Evolutionary conservation across 805 yeast genomes (phyloP).

Genomic region (Metschnikowia santaceciliae): DNA sequence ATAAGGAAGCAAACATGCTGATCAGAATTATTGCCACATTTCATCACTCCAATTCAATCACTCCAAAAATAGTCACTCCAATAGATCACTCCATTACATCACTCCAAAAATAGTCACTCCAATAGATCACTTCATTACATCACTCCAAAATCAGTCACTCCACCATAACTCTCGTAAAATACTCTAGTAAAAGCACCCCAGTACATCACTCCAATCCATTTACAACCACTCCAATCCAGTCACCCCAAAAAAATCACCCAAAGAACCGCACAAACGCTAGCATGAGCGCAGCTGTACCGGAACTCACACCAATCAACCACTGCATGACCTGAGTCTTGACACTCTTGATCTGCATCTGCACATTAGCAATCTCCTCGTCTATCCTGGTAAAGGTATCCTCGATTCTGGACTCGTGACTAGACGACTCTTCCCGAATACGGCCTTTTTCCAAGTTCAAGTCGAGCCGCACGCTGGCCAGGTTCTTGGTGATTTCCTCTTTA

Average conservation of each 20-base stretch:
- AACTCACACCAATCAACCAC: constrained; percentile 97
- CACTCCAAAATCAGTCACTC: too few relatives aligned
- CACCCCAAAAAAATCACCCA: constrained; percentile 33
- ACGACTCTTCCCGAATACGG: constrained; percentile 88
- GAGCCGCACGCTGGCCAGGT: constrained; percentile 83
- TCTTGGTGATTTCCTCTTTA: constrained; percentile 87
- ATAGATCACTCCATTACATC: too few relatives aligned
- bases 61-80: too few relatives aligned
- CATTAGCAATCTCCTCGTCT: constrained; percentile 91
- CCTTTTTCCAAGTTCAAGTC: constrained; percentile 94
- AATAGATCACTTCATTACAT: too few relatives aligned
- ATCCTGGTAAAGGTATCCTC: constrained; percentile 93
- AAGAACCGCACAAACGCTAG: constrained; percentile 85
- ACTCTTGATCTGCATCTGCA: constrained; percentile 91
- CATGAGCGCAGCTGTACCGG: constrained; percentile 95
- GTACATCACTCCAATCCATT: too few relatives aligned
- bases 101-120: too few relatives aligned
- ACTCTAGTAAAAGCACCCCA: too few relatives aligned
- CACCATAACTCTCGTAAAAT: too few relatives aligned
- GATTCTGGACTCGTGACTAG: constrained; percentile 87
- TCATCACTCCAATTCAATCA: too few relatives aligned
- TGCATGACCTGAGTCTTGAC: constrained; percentile 97
- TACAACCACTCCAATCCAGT: background rate
- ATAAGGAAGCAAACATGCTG: too few relatives aligned
- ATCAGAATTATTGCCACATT: too few relatives aligned